Base-by-base conservation (phyloP, 768 basidiomycete genomes). In the Psilocybe tampanensis region DNA sequence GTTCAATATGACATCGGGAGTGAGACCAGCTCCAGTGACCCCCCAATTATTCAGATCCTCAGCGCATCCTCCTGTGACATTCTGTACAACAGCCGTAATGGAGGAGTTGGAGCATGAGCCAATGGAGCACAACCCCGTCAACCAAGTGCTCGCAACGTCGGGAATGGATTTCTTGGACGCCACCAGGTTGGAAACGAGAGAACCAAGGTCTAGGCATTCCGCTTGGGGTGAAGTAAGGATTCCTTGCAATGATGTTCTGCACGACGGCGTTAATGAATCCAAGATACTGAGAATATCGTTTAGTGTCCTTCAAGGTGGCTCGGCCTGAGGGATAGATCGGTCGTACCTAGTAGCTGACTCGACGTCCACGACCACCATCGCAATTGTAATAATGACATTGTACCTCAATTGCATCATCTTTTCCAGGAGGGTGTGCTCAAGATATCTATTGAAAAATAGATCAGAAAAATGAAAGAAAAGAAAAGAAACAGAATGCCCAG, bases 31-130 rank as follows among this genome's bases (percentile, higher is more conserved):
- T 2, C 64, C 49, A 44, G 73, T 55, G 23, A 52, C 15, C 2
- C 72, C 71, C 7, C 67, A 43, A 1, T 65, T 47, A 2, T 65
- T 51, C 12, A 81, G 63, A 36, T 81, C 80, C 0, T 72, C 42
- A 19, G 69, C 54, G 63, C 80, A 82, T 6, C 77, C 79, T 4
- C 66, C 61, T 0, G 82, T 82, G 43, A 87, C 54, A 62, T 81
- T 84, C 13, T 71, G 64, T 7, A 85, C 79, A 44, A 89, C 73
- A 1, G 70, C 61, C 18, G 84, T 68, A 3, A 91, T 75, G 2
- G 84, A 83, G n/a, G 70, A 69, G 55, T 89, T 87, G 56, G 74
- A 80, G 66, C 88, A 89, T 5, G 80, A 47, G 11, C 64, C 70
- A 39, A 71, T 67, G 11, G 76, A 60, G 66, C 87, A 89, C 50